These are phyloP conservation scores for Tuctoria greenei DNA, from an alignment of 176 grass and related monocot genomes.

Conservation along the genomic window DNA sequence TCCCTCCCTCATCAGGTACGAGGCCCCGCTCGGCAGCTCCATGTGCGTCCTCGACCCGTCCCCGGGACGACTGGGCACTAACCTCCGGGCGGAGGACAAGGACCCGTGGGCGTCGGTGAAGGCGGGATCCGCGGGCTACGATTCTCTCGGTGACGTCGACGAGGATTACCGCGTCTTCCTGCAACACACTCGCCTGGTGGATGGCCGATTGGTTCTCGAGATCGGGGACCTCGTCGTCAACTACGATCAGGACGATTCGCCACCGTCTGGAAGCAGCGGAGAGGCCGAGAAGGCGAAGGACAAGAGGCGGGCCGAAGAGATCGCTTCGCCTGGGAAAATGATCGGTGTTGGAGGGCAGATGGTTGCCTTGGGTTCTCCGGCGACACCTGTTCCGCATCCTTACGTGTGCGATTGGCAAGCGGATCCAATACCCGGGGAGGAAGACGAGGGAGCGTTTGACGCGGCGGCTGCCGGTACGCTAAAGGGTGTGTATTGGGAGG, in stretches of 20 bases:
- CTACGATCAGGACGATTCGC: conserved; percentile 23
- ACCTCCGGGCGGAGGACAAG: not conserved
- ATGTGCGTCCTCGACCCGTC: conserved; percentile 46
- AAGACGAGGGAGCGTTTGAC: not conserved
- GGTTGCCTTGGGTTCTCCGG: not conserved
- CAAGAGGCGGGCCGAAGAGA: not conserved
- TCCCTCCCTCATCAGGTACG: conserved; percentile 46
- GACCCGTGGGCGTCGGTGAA: not conserved
- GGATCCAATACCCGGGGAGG: not conserved
- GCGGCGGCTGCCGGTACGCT: not conserved
- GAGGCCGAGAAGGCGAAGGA: not conserved
- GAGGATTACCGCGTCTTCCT: conserved; percentile 62
- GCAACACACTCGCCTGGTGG: conserved; percentile 36
- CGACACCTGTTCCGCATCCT: not conserved
- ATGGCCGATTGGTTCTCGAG: conserved; percentile 46
- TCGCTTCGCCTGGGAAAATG: not conserved
- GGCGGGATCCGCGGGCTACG: conserved; percentile 14
- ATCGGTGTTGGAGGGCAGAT: not conserved
- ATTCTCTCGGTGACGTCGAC: conserved; percentile 37
- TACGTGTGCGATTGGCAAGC: conserved; percentile 11
- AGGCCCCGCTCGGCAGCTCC: conserved; percentile 10
- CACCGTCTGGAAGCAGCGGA: not conserved
- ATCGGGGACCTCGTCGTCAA: conserved; percentile 29
- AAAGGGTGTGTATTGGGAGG: not conserved
- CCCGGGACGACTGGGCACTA: conserved; percentile 1